Base-by-base conservation (phyloP, 2,329 filamentous ascomycete genomes). In the Exophiala oligosperma region DNA sequence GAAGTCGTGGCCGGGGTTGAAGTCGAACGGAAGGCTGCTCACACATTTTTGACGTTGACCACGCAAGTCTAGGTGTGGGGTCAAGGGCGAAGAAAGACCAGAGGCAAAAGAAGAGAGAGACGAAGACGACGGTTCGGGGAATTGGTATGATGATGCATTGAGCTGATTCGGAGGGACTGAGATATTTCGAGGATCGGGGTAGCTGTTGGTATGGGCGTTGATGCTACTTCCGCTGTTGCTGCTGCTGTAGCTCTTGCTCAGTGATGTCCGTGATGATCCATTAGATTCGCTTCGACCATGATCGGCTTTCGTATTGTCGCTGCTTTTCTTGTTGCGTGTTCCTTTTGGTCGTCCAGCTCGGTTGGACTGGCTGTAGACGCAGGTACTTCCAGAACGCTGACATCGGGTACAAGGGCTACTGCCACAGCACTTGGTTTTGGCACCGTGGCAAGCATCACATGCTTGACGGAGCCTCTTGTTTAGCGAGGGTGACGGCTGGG, bases 391-490 rank as follows among this genome's bases (percentile, higher is more conserved):
- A 29, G 26, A 50, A 35, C 48, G 48, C 5, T 32, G n/a, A 12
- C 48, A 50, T 21, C 48, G 9, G 4, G 48, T 35, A 17, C 48
- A 50, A 37, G 48, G 48, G 28, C 28, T 50, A 17, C 28, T 50
- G 48, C 48, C 48, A 50, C 48, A 50, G 21, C 48, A 50, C 28
- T 35, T 50, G 17, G 48, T 50, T 35, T 50, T 50, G 24, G 48
- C 48, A 21, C 24, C n/a, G n/a, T 50, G 48, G 28, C 48, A 50
- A 29, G 32, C 48, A 35, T 50, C 48, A 50, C 48, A 50, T 6
- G 48, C 48, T 37, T 32, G 48, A 50, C 48, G 48, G 7, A 50
- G 48, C 28, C 32, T 50, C 21, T 50, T 50, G 7, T 29, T 50
- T 5, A 35, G 32, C 32, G 9, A 50, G 6, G 26, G 9, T 35